phyloP scores from a whole-genome alignment of 768 basidiomycete genomes.

The Leccinum subgranulosum region DNA sequence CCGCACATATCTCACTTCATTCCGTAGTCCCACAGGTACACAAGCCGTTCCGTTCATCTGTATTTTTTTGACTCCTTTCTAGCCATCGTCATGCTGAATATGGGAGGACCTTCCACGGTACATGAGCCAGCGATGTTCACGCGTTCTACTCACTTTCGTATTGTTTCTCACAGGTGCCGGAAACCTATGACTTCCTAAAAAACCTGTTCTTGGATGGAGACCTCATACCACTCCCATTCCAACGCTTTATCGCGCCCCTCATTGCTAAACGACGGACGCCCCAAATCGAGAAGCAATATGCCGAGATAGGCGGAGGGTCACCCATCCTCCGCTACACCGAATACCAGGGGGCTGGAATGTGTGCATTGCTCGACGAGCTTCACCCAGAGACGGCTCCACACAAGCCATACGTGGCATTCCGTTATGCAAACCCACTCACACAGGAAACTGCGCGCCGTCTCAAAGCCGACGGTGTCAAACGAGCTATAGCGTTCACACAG shows the following conservation, averaged over 20 bases:
- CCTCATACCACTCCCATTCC: slow-evolving; percentile 94
- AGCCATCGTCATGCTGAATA: slow-evolving; percentile 97
- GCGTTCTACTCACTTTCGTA: neutral
- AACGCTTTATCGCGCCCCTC: slow-evolving; percentile 78
- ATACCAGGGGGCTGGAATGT: slow-evolving; percentile 89
- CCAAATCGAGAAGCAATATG: slow-evolving; percentile 91
- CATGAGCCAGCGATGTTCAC: slow-evolving; percentile 21
- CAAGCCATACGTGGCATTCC: slow-evolving; percentile 94
- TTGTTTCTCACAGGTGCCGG: slow-evolving; percentile 59
- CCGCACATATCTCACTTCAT: slow-evolving; percentile 11
- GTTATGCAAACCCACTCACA: slow-evolving; percentile 88
- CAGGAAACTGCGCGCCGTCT: slow-evolving; percentile 78
- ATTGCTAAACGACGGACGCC: slow-evolving; percentile 91
- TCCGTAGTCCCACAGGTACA: slow-evolving; percentile 61
- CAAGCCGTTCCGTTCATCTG: neutral
- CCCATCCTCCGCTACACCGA: slow-evolving; percentile 91
- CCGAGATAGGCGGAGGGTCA: slow-evolving; percentile 93
- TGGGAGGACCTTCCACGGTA: slow-evolving; percentile 96
- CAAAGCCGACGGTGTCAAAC: slow-evolving; percentile 84
- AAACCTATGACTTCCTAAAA: slow-evolving; percentile 90
- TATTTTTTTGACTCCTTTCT: slow-evolving; percentile 17
- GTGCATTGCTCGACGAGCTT: slow-evolving; percentile 87
- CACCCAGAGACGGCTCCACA: slow-evolving; percentile 91
- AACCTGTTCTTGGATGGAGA: slow-evolving; percentile 90
- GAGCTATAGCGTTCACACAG: slow-evolving; percentile 95